Evolutionary conservation across 1,284 basidiomycete genomes (phyloP), one percentile per base, ranked within the genome.

Genomic region (Trametes pubescens): DNA sequence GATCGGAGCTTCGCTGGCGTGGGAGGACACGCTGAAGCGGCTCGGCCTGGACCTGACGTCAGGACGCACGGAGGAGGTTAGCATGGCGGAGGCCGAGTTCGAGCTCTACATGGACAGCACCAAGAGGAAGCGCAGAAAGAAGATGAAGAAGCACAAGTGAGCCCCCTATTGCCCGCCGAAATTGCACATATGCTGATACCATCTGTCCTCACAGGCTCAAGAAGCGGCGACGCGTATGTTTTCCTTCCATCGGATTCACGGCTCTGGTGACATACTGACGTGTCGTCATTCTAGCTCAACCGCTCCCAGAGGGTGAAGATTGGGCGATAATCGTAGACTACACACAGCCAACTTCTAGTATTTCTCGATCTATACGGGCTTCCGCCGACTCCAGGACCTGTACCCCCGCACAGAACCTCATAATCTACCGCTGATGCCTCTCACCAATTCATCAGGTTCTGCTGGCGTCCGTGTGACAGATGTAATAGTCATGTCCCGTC

Each of bases 81-180:
- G 82, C 62, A 79, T 84, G 69, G 81, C 83, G 66, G 82, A 87
- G 47, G 82, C 80, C 71, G 85, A 88, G 82, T 81, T 85, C 65
- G 82, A 85, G 44, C 83, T 92, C 35, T 77, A 85, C 74, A 81
- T 92, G 79, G 92, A 94, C 71, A 94, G 92, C 71, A 87, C 85
- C 29, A 91, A 89, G 81, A 86, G 92, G 76, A 94, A 94, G 83
- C 84, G 86, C 71, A 82, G 86, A 81, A 92, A 87, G 85, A 94
- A 93, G 86, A 94, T 94, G 90, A 92, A 91, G 85, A 94, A 93
- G 79, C 93, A 94, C 75, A 94, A 94, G 92, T 93, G 74, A 77
- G 90, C 82, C 54, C 24, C 40, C 7, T 57, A 68, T 55, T 59
- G 55, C 65, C 43, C 51, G 35, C 53, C n/a, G 24, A 26, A 44